A percentile compares a stretch with the other conserved stretches of the same genome.
Evolutionary conservation across 495 filamentous ascomycete genomes (phyloP).

Genomic region (Schizothecium vesticola): DNA sequence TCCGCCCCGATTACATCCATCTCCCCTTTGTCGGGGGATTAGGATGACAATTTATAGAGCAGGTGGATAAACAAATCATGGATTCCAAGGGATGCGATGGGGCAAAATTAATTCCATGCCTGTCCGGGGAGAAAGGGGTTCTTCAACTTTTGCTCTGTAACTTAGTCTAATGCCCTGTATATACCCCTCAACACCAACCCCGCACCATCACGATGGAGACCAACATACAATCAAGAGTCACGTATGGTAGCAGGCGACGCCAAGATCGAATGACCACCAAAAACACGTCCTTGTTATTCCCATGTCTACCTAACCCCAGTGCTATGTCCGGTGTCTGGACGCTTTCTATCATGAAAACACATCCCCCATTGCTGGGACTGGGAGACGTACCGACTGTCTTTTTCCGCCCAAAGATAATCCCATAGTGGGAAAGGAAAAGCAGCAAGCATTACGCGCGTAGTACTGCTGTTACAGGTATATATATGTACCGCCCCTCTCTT

Average conservation of each 20-base stretch:
- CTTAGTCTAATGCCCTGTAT: too few relatives aligned
- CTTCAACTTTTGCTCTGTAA: background rate
- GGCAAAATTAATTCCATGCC: background rate
- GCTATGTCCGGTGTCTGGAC: background rate
- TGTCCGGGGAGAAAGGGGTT: too few relatives aligned
- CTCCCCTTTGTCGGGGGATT: background rate
- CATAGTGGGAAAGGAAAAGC: background rate
- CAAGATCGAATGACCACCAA: too few relatives aligned
- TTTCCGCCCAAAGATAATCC: background rate
- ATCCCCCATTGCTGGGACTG: background rate
- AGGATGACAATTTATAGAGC: background rate
- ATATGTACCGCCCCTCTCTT: background rate
- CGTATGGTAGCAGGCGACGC: too few relatives aligned
- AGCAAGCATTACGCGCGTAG: background rate
- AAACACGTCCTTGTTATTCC: background rate
- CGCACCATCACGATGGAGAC: background rate
- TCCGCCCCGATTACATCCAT: background rate
- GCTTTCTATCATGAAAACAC: background rate
- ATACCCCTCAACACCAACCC: background rate
- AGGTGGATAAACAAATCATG: background rate
- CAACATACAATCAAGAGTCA: background rate
- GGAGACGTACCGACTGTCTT: background rate
- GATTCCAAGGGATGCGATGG: background rate
- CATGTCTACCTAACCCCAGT: background rate
- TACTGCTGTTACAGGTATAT: background rate